A percentile compares a stretch with the other conserved stretches of the same genome.
phyloP scores from a whole-genome alignment of 129 eudicot genomes.

The Flaveria brownii region DNA sequence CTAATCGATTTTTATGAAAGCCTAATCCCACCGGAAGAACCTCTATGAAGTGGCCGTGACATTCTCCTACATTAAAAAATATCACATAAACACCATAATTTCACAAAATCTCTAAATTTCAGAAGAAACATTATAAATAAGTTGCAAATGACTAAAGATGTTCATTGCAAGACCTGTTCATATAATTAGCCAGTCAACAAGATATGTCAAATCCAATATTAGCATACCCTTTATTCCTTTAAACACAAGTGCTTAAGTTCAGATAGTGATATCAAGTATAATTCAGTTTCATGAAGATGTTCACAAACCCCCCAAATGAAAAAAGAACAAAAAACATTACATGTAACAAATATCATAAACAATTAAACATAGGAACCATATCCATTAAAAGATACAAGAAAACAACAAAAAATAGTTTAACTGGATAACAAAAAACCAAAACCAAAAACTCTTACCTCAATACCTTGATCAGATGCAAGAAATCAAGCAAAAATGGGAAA shows the following conservation, averaged over 20 bases:
- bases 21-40: conserved; percentile 68
- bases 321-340: neutral
- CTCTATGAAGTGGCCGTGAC: conserved; percentile 91
- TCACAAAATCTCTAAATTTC: neutral
- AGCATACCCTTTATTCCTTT: conserved; percentile 3
- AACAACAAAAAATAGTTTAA: conserved; percentile 4
- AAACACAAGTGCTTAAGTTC: conserved; percentile 15
- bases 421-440: neutral
- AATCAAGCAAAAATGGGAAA: conserved; percentile 29
- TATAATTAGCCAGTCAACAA: conserved; percentile 18
- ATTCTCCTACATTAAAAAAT: conserved; percentile 54
- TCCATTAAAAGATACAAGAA: conserved; percentile 21
- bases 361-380: conserved; percentile 9
- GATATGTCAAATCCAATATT: conserved; percentile 31
- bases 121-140: neutral
- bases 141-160: conserved; percentile 10
- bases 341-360: conserved; percentile 1
- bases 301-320: conserved; percentile 18
- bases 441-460: neutral
- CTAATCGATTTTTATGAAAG: conserved; percentile 38
- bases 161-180: conserved; percentile 34
- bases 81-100: conserved; percentile 3
- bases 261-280: neutral
- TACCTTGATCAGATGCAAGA: conserved; percentile 23
- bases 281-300: conserved; percentile 22